Base-by-base conservation (phyloP, 2,329 filamentous ascomycete species). In the Harringtonia aguacate region DNA sequence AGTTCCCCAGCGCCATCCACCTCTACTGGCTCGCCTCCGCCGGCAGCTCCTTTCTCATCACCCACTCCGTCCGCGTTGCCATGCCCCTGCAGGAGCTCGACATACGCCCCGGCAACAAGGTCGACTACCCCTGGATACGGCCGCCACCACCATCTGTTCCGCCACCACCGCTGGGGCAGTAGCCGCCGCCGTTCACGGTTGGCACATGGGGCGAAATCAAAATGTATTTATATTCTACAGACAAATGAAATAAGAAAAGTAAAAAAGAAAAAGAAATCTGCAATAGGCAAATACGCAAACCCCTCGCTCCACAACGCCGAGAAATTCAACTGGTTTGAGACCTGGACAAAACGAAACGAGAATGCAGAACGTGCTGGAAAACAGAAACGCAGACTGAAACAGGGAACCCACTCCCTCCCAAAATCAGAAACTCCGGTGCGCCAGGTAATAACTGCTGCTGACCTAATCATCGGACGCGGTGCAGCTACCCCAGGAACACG, bases 401-500 rank as follows among this genome's bases (percentile, higher is more conserved):
- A 27, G 24, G 24, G 35, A 21, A 4, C 9, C n/a, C n/a, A n/a
- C n/a, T n/a, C n/a, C n/a, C n/a, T n/a, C n/a, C n/a, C n/a, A n/a
- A n/a, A n/a, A n/a, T n/a, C n/a, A n/a, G n/a, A n/a, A n/a, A n/a
- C n/a, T n/a, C n/a, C n/a, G n/a, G n/a, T n/a, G n/a, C n/a, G n/a
- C n/a, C n/a, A n/a, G n/a, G n/a, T n/a, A n/a, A n/a, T n/a, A n/a
- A n/a, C n/a, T n/a, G n/a, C n/a, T n/a, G n/a, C n/a, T n/a, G n/a
- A n/a, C n/a, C n/a, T n/a, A n/a, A n/a, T n/a, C n/a, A n/a, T n/a
- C n/a, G n/a, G n/a, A n/a, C n/a, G n/a, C n/a, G n/a, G n/a, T n/a
- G n/a, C n/a, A n/a, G n/a, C n/a, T n/a, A 94, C 46, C 85, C 84
- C 55, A 95, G 60, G 41, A 88, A 79, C 42, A 90, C 84, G 14